Evolutionary conservation across 768 basidiomycete genomes (phyloP).

Genomic region (Pleurotus eryngii): DNA sequence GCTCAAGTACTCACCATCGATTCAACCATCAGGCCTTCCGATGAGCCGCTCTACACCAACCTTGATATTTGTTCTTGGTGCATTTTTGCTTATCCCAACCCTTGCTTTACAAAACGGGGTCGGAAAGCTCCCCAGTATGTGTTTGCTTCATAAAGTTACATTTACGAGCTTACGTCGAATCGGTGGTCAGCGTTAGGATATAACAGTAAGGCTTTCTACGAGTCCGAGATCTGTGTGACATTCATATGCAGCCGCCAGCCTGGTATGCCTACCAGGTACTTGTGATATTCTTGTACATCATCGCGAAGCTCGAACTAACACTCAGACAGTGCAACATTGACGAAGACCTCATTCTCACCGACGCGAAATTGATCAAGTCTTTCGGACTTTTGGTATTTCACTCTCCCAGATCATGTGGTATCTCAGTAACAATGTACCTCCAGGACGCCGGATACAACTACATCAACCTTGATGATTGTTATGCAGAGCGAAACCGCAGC

Average conservation of each 20-base stretch:
- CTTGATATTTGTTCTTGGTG: no score
- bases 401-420: background rate
- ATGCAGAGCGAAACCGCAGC: conserved; percentile 52
- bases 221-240: background rate
- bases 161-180: background rate
- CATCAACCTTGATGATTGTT: conserved; percentile 68
- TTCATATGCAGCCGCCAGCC: conserved; percentile 30
- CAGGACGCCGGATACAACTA: conserved; percentile 58
- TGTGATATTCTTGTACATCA: background rate
- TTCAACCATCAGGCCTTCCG: no score
- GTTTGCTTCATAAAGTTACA: background rate
- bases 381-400: conserved; percentile 48
- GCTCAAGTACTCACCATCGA: no score
- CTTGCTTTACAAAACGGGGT: conserved; percentile 32
- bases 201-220: conserved; percentile 45
- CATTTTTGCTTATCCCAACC: no score
- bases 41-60: no score
- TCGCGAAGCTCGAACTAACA: conserved; percentile 10
- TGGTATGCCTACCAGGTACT: conserved; percentile 68
- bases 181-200: conserved; percentile 50
- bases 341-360: conserved; percentile 46
- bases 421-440: background rate
- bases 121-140: conserved; percentile 35
- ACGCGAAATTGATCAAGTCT: conserved; percentile 50
- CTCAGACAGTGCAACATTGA: conserved; percentile 53